Percentiles rank a stretch among this genome's conserved stretches.
Conservation (phyloP, 352 stramenopile genomes). For the Pythium rhizo-oryzae region DNA sequence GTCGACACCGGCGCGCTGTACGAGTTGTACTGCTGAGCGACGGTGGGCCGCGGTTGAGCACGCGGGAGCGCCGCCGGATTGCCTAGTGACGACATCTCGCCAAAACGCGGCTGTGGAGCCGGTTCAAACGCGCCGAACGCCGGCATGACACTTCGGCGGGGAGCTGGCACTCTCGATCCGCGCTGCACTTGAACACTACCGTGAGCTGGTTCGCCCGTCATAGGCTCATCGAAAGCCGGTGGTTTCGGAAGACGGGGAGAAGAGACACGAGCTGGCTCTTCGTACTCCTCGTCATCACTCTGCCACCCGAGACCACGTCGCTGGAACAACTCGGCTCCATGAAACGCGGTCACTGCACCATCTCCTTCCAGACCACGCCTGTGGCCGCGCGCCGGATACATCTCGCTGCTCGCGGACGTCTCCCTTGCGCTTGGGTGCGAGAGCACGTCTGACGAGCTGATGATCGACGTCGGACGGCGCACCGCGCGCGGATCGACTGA, state of each 20-base stretch:
- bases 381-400: background rate
- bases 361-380: background rate
- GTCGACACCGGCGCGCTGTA: no score
- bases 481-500: background rate
- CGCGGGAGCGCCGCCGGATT: no score
- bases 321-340: background rate
- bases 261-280: background rate
- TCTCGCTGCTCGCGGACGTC: background rate
- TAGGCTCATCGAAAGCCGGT: background rate
- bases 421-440: background rate
- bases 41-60: no score
- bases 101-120: no score
- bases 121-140: no score
- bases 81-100: no score
- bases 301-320: background rate
- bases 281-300: background rate
- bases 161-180: no score
- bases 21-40: no score
- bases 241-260: background rate
- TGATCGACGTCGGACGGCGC: background rate
- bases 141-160: no score
- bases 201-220: no score
- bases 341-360: background rate
- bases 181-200: no score
- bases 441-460: background rate